Conservation (phyloP, 2,329 filamentous ascomycete species). For the Paracorniculantispora psalliotae region DNA sequence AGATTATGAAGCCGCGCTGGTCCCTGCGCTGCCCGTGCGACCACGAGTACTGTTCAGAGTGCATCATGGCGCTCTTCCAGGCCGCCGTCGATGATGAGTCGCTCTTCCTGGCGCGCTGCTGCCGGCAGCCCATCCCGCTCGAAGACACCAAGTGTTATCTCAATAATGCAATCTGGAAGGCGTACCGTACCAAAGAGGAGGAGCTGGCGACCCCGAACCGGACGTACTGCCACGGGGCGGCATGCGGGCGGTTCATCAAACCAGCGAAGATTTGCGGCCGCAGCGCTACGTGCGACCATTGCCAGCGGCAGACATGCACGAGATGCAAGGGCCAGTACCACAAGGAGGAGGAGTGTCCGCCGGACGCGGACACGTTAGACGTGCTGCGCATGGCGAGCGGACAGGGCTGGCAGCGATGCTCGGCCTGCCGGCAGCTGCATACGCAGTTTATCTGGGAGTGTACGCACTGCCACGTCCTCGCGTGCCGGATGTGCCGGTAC, state of each 20-base stretch:
- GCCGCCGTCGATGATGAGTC: neutral
- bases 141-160: neutral
- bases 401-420: neutral
- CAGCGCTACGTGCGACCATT: neutral
- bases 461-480: no score
- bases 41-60: neutral
- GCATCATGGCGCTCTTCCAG: neutral
- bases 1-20: no score
- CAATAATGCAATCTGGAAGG: neutral
- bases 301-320: neutral
- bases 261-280: neutral
- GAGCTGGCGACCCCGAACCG: neutral
- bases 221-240: neutral
- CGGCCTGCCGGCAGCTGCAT: no score
- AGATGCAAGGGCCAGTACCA: neutral
- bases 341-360: neutral
- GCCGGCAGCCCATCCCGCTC: neutral
- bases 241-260: neutral
- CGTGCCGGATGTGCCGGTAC: no score
- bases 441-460: no score
- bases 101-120: neutral
- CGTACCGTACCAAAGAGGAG: neutral
- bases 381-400: neutral
- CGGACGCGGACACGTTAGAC: neutral
- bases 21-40: neutral